Conservation (phyloP, 768 basidiomycete genomes). For the Cyclocybe aegerita region DNA sequence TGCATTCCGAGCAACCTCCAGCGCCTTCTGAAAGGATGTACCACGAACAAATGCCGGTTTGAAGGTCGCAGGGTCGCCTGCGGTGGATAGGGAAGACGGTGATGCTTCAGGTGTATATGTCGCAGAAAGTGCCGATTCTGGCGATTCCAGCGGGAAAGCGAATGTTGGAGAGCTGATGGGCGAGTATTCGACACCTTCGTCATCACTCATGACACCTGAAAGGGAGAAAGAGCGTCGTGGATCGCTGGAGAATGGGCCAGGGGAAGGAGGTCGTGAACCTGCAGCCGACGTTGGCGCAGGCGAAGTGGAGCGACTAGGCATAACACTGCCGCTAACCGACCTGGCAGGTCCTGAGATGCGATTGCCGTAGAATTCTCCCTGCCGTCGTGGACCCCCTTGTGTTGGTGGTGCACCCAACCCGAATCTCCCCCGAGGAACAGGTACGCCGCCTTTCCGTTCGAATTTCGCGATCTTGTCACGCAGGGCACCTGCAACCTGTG, state of each 20-base stretch:
- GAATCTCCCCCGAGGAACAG: conserved; percentile 74
- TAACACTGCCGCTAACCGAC: conserved; percentile 24
- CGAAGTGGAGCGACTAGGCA: conserved; percentile 26
- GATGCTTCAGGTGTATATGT: conserved; percentile 14
- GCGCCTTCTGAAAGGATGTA: conserved; percentile 38
- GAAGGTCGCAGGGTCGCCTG: conserved; percentile 13
- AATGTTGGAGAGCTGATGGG: conserved; percentile 30
- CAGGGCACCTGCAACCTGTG: conserved; percentile 26
- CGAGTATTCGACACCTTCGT: conserved; percentile 21
- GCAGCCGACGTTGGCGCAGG: conserved; percentile 13
- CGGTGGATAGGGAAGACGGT: conserved; percentile 7
- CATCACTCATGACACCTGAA: conserved; percentile 23
- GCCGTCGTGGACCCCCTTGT: conserved; percentile 46
- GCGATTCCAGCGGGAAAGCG: conserved; percentile 26
- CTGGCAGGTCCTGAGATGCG: conserved; percentile 50
- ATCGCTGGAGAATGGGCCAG: conserved; percentile 13
- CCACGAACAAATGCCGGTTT: conserved; percentile 22
- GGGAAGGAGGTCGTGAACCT: conserved; percentile 11
- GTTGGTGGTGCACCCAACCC: conserved; percentile 65
- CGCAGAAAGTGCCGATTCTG: conserved; percentile 10
- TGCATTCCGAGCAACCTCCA: conserved; percentile 39
- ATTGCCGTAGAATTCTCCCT: conserved; percentile 75
- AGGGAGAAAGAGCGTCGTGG: conserved; percentile 31
- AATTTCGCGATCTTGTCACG: conserved; percentile 80
- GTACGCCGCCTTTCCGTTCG: conserved; percentile 74